Conservation (phyloP, 2,329 filamentous ascomycete genomes). For the Thielaviopsis ethacetica region DNA sequence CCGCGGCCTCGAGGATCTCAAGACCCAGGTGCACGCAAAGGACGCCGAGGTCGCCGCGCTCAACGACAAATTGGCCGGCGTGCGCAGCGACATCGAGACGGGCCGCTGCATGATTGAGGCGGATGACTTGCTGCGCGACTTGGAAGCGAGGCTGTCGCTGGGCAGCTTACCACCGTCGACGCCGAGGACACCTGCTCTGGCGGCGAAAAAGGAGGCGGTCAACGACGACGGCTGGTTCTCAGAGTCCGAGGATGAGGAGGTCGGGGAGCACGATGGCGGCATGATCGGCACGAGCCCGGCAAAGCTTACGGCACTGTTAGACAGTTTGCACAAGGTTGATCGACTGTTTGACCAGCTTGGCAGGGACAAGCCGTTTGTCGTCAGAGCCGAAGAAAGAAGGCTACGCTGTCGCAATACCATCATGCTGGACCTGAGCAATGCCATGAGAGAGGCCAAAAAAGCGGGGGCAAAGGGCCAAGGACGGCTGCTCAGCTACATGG, state of each 20-base stretch:
- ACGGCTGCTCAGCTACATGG: slow-evolving; percentile 34
- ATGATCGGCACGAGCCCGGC: slow-evolving; percentile 18
- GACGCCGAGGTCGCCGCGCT: slow-evolving; percentile 45
- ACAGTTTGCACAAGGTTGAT: slow-evolving; percentile 30
- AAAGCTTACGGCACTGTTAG: slow-evolving; percentile 19
- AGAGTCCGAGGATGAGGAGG: slow-evolving; percentile 19
- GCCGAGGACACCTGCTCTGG: slow-evolving; percentile 18
- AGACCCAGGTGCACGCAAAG: slow-evolving; percentile 45
- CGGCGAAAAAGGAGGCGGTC: slow-evolving; percentile 16
- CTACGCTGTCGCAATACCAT: slow-evolving; percentile 38
- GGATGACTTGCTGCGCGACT: slow-evolving; percentile 41
- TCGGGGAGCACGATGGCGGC: slow-evolving; percentile 24
- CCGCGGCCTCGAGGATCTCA: slow-evolving; percentile 63
- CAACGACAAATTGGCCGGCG: slow-evolving; percentile 48
- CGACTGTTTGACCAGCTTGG: slow-evolving; percentile 31
- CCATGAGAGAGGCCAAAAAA: slow-evolving; percentile 28
- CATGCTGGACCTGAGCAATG: slow-evolving; percentile 36
- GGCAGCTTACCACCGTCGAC: slow-evolving; percentile 18
- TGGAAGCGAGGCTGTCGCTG: slow-evolving; percentile 49
- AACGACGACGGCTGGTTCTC: slow-evolving; percentile 12
- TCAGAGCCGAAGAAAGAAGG: slow-evolving; percentile 35
- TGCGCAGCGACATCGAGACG: slow-evolving; percentile 45
- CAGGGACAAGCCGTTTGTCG: slow-evolving; percentile 31
- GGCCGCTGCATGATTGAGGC: slow-evolving; percentile 50
- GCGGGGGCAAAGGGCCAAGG: slow-evolving; percentile 26